Conservation (phyloP, 2,329 filamentous ascomycete genomes). For the Aphanoascus verrucosus region DNA sequence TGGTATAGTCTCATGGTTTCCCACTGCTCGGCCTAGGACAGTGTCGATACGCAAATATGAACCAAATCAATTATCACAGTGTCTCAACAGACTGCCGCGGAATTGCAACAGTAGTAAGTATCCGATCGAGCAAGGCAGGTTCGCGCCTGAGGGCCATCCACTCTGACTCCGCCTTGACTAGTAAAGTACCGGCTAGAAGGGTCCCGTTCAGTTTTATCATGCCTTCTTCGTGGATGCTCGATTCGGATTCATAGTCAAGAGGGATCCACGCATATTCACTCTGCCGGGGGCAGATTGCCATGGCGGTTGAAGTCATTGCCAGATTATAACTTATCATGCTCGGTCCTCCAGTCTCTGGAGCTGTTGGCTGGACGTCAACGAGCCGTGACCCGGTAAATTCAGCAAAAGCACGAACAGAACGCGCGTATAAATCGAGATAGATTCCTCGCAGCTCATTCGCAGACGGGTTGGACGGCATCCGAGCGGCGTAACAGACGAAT, state of each 20-base stretch:
- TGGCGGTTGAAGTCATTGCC: constrained; percentile 44
- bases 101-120: constrained; percentile 37
- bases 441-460: constrained; percentile 27
- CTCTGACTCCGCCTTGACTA: constrained; percentile 47
- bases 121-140: constrained; percentile 32
- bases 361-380: constrained; percentile 6
- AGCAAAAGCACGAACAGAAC: constrained; percentile 10
- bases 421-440: constrained; percentile 36
- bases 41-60: not conserved
- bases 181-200: constrained; percentile 46
- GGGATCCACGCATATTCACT: constrained; percentile 34
- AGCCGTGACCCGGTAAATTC: not conserved
- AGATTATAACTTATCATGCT: constrained; percentile 48
- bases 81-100: not conserved
- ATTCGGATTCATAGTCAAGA: constrained; percentile 28
- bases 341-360: constrained; percentile 21
- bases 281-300: constrained; percentile 45
- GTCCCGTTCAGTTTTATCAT: constrained; percentile 47
- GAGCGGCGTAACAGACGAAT: constrained; percentile 40
- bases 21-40: not conserved
- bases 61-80: not conserved
- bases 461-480: constrained; percentile 33
- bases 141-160: constrained; percentile 41
- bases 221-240: constrained; percentile 23
- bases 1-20: not conserved